Percentiles rank a stretch among this genome's conserved stretches.
phyloP scores from a whole-genome alignment of 805 yeast genomes.

The Debaryomyces tyrocola region DNA sequence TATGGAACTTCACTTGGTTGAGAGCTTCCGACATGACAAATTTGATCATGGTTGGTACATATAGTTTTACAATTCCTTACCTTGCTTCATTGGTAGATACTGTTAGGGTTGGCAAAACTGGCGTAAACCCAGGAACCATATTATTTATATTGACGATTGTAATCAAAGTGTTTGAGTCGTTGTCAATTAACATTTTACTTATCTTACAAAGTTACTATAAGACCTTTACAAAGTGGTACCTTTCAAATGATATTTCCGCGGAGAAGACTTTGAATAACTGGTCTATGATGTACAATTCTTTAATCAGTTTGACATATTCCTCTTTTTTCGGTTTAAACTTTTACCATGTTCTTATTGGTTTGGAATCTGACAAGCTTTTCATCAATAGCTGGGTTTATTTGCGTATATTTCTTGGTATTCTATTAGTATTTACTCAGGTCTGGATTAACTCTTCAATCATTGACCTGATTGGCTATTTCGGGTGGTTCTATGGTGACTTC shows the following conservation, averaged over 20 bases:
- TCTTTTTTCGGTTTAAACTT: conserved; percentile 47
- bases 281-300: conserved; percentile 61
- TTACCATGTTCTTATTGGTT: conserved; percentile 19
- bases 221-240: conserved; percentile 62
- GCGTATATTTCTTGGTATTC: conserved; percentile 57
- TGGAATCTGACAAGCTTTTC: conserved; percentile 15
- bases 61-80: conserved; percentile 44
- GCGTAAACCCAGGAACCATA: conserved; percentile 16
- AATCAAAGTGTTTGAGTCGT: conserved; percentile 51
- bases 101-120: conserved; percentile 16
- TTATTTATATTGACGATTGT: conserved; percentile 42
- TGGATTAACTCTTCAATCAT: conserved; percentile 72
- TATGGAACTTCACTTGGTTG: conserved; percentile 60
- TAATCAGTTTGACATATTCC: conserved; percentile 54
- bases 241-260: conserved; percentile 64
- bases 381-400: conserved; percentile 44
- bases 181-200: conserved; percentile 51
- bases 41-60: conserved; percentile 39
- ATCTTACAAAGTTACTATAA: conserved; percentile 59
- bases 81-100: conserved; percentile 19
- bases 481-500: conserved; percentile 91
- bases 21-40: conserved; percentile 65
- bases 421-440: conserved; percentile 57
- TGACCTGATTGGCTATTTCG: conserved; percentile 74
- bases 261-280: conserved; percentile 70